Base-by-base conservation (phyloP, 2,329 filamentous ascomycete genomes). In the Xylaria digitata region DNA sequence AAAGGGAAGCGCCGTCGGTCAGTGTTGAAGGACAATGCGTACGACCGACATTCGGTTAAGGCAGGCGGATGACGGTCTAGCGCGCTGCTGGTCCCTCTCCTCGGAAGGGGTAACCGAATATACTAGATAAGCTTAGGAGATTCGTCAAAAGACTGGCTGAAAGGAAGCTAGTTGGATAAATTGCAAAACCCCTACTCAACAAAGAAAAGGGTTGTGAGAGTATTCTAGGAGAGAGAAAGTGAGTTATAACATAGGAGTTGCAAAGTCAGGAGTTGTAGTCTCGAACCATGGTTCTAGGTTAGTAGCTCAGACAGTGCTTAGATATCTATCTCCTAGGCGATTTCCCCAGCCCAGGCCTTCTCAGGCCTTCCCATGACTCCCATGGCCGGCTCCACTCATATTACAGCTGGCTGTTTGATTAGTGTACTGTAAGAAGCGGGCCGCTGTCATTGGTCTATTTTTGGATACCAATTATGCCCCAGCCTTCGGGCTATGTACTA, bases 371-470 rank as follows among this genome's bases (percentile, higher is more conserved):
- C 15, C 21, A 32, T 50, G 11, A 43, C 30, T 26, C 26, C 26
- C 26, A 26, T 26, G 5, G 26, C 26, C 26, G 4, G 34, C 45
- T 45, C 63, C 63, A 65, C 63, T 50, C 32, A 55, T 50, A 45
- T 63, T 63, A 58, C 30, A 26, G 23, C 37, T 49, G 21, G 32
- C 46, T 42, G 30, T 26, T 56, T 49, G 32, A 42, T 15, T 42
- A 42, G 48, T 21, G 42, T 57, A 57, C 30, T 21, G 19, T 34
- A 17, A 23, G 43, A 32, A 43, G 52, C 52, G 57, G 61, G 66
- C 48, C 53, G 57, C 32, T 58, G 52, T 26, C 30, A 65, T 65
- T 64, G 58, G 57, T 54, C 61, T 65, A 64, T 64, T 67, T 67
- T 61, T 67, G 61, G 61, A 55, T 52, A 40, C 21, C 4, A 15